A percentile compares a stretch with the other conserved stretches of the same genome.
phyloP scores from a whole-genome alignment of 2,329 filamentous ascomycete species.

The Apiospora arundinis region DNA sequence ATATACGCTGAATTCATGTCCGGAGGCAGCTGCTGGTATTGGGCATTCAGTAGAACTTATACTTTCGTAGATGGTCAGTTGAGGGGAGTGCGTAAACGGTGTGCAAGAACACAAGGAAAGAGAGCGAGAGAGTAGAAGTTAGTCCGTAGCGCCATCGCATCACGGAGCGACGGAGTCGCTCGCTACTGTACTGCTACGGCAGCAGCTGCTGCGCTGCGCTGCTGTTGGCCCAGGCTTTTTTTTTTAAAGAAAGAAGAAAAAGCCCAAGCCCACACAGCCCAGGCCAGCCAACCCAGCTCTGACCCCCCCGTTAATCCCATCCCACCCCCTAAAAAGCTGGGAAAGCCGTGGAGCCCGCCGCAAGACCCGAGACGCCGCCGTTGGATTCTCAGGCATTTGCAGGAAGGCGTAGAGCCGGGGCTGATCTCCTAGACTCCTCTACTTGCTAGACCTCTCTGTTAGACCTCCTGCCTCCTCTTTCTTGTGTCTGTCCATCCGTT shows the following conservation, averaged over 20 bases:
- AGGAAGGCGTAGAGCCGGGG: slow-evolving; percentile 19
- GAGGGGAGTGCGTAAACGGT: not conserved
- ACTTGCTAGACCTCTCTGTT: not conserved
- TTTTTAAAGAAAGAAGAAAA: slow-evolving; percentile 1
- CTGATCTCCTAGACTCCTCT: slow-evolving; percentile 13
- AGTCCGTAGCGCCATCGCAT: slow-evolving; percentile 1
- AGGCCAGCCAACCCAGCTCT: slow-evolving; percentile 15
- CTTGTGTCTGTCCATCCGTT: too few species aligned
- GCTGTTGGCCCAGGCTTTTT: slow-evolving; percentile 14
- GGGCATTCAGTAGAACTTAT: not conserved
- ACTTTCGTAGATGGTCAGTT: not conserved
- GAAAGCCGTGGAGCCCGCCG: slow-evolving; percentile 23
- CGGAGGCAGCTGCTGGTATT: not conserved
- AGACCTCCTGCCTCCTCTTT: not conserved
- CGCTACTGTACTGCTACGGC: not conserved
- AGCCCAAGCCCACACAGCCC: slow-evolving; percentile 9
- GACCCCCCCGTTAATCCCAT: slow-evolving; percentile 14
- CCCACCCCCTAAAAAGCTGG: slow-evolving; percentile 19
- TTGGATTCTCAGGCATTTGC: slow-evolving; percentile 20
- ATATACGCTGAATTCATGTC: not conserved
- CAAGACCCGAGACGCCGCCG: slow-evolving; percentile 21
- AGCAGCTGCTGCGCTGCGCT: not conserved
- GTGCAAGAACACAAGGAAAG: not conserved
- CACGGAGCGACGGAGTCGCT: slow-evolving; percentile 3
- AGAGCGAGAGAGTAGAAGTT: not conserved